Percentiles rank a stretch among this genome's conserved stretches.
phyloP scores from a whole-genome alignment of 345 rosid genomes.

The Syzygium oleosum region DNA sequence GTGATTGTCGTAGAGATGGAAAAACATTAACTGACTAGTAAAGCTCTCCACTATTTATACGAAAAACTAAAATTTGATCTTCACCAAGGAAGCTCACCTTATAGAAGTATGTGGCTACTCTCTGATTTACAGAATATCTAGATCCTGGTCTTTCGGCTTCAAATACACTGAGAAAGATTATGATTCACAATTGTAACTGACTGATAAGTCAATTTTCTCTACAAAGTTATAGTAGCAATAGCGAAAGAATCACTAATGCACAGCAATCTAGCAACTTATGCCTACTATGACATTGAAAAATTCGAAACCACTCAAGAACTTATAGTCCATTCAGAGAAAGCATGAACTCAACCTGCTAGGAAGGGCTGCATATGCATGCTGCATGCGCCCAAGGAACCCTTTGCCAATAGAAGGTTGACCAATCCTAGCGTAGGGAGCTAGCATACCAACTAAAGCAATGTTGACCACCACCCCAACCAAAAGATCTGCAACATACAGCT shows the following conservation, averaged over 20 bases:
- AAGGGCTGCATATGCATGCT: slow-evolving; percentile 74
- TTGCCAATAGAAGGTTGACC: slow-evolving; percentile 55
- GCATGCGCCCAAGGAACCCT: slow-evolving; percentile 56
- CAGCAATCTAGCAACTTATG: neutral
- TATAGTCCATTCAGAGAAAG: neutral
- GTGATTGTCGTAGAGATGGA: slow-evolving; percentile 1
- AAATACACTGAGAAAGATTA: slow-evolving; percentile 43
- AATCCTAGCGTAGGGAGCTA: slow-evolving; percentile 87
- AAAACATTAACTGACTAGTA: neutral
- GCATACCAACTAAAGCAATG: slow-evolving; percentile 84
- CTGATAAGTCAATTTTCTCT: neutral
- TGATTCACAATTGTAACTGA: neutral
- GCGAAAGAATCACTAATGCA: neutral
- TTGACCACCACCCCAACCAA: slow-evolving; percentile 82
- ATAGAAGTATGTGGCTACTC: slow-evolving; percentile 66
- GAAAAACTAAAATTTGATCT: neutral
- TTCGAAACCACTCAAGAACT: neutral
- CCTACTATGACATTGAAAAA: neutral
- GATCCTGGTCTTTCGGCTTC: slow-evolving; percentile 90
- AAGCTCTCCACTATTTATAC: neutral
- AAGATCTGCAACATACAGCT: slow-evolving; percentile 86
- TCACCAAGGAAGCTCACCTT: slow-evolving; percentile 27
- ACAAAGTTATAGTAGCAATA: neutral
- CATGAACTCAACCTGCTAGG: slow-evolving; percentile 65
- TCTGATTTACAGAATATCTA: slow-evolving; percentile 53